Conservation (phyloP, 2,329 filamentous ascomycete species). For the Lecanicillium sp. region DNA sequence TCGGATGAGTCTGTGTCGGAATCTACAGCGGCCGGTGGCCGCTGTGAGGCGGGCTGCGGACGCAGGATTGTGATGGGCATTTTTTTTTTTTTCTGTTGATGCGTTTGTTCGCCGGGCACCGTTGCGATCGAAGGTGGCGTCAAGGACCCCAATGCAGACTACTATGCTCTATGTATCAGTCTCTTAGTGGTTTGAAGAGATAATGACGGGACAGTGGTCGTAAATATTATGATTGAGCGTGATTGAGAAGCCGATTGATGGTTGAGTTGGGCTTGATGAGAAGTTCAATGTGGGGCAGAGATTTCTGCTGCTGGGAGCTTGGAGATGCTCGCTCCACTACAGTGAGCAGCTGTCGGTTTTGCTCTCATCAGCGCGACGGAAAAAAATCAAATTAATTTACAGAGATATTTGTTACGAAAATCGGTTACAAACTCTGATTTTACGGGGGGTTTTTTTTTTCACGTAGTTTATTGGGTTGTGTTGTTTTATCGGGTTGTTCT, state of each 20-base stretch:
- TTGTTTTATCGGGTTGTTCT: too few species aligned
- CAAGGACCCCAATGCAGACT: neutral
- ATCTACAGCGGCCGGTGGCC: conserved; percentile 18
- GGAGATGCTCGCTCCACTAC: too few species aligned
- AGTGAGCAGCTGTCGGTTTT: too few species aligned
- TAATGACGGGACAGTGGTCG: neutral
- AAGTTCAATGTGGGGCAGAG: conserved; percentile 8
- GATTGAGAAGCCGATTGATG: neutral
- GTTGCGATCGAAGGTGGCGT: neutral
- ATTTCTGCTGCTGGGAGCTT: neutral
- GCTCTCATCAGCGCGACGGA: too few species aligned
- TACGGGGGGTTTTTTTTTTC: too few species aligned
- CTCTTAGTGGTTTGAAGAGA: neutral
- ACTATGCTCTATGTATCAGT: neutral
- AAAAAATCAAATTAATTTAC: too few species aligned
- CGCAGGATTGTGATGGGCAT: conserved; percentile 46
- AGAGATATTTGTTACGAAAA: too few species aligned
- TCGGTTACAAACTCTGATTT: too few species aligned
- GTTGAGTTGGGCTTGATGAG: neutral
- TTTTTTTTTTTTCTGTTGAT: conserved; percentile 26
- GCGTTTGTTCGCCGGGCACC: neutral
- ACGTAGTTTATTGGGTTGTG: too few species aligned
- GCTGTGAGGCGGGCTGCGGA: conserved; percentile 29
- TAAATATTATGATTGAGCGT: neutral
- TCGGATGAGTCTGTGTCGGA: conserved; percentile 28